Evolutionary conservation across 169 alveolate species (phyloP), one percentile per base, ranked within the genome.

Genomic region (Plasmodium malariae): DNA sequence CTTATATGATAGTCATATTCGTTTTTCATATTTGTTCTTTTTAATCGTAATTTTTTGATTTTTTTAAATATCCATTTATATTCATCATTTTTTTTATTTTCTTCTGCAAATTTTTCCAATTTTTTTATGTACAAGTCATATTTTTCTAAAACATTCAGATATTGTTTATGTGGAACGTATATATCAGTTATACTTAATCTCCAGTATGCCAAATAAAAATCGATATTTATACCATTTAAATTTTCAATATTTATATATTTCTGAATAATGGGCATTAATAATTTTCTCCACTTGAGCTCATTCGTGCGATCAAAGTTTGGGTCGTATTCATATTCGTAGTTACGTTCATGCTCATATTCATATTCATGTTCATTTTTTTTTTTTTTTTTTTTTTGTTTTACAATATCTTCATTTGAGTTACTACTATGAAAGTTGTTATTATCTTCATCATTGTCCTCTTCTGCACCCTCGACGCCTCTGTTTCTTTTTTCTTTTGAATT

Each of bases 131-230:
- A 48, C 14, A 37, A 19, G n/a, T 78, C 89, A 78, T 62, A 78
- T 9, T 45, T 78, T 11, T 78, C 89, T 26, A 78, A 24, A 4
- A 78, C 57, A 36, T 78, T 78, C 26, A 28, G 14, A 28, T 78
- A 78, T 21, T 78, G 89, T 28, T 78, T 78, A 68, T 78, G 89
- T 17, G 89, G 89, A 0, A 78, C 89, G 24, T 78, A 63, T 2
- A 78, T 63, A 30, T 78, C 89, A 14, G 89, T 30, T 34, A 78
- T 78, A 24, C 69, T 62, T 21, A 78, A 69, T 63, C 89, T 43
- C 89, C 89, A 78, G 24, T 78, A 78, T 2, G 76, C 48, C n/a
- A 78, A 34, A 24, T 78, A 78, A 32, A 78, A 78, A 21, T 78
- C 37, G 9, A 78, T 63, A 43, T 78, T 78, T 24, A 78, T 78